Percentiles rank a stretch among this genome's conserved stretches.
Evolutionary conservation across 768 basidiomycete species (phyloP).

Genomic region (Filobasidium wieringae): DNA sequence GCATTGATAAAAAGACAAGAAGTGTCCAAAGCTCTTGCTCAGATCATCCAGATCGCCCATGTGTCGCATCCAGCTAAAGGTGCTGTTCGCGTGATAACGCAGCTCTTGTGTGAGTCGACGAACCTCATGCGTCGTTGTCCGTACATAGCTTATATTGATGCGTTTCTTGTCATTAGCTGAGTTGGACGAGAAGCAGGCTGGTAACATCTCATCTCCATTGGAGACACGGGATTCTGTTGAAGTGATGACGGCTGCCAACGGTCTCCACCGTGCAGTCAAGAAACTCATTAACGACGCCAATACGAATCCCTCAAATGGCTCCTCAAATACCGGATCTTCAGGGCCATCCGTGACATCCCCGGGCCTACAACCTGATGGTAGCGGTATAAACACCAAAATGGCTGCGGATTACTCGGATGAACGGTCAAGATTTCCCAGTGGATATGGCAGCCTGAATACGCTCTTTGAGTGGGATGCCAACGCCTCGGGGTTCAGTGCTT

Average conservation of each 20-base stretch:
- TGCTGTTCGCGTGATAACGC: conserved; percentile 36
- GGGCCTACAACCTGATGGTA: neutral
- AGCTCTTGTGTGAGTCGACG: conserved; percentile 34
- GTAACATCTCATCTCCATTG: conserved; percentile 20
- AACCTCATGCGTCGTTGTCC: no score
- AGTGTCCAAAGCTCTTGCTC: conserved; percentile 31
- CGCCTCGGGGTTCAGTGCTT: conserved; percentile 3
- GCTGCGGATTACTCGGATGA: neutral
- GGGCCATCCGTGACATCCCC: neutral
- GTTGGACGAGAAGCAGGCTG: conserved; percentile 29
- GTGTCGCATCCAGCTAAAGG: conserved; percentile 36
- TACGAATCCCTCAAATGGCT: conserved; percentile 10
- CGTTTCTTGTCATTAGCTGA: conserved; percentile 26
- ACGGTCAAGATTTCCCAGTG: neutral
- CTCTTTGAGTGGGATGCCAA: conserved; percentile 1
- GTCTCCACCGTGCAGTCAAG: conserved; percentile 37
- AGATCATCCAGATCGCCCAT: conserved; percentile 33
- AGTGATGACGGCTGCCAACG: conserved; percentile 18
- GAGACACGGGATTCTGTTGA: conserved; percentile 24
- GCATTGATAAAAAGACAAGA: conserved; percentile 30
- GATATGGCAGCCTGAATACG: neutral
- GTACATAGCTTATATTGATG: no score
- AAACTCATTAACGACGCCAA: conserved; percentile 35
- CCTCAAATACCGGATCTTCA: conserved; percentile 1
- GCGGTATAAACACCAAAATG: neutral